Base-by-base conservation (phyloP, 345 rosid genomes). In the Pelargonium nanum region DNA sequence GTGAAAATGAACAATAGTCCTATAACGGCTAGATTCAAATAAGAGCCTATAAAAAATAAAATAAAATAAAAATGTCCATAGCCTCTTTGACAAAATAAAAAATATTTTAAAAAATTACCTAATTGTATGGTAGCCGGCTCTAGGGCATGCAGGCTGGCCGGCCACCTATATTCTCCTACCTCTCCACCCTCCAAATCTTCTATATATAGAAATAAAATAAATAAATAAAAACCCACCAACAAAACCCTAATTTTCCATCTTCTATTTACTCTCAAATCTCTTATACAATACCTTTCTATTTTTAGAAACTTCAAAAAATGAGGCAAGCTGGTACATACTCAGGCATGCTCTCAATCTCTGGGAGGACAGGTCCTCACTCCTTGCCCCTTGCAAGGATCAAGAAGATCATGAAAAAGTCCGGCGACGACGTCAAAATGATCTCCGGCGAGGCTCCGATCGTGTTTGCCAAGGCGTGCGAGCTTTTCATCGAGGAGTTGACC, bases 341-440 rank as follows among this genome's bases (percentile, higher is more conserved):
- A 15, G 82, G 82, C 9, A 56, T 82, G 24, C 54, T 80, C 0
- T 59, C 75, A 0, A 56, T 61, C 26, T 63, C 75, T 0, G 72
- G 81, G 22, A 69, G 62, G 53, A 68, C 58, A 0, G 85, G 79
- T 53, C 82, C 84, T 7, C 87, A 82, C 64, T 77, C 73, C 1
- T 26, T 85, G 74, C 91, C 87, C 0, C 58, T 85, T 53, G 87
- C 91, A 19, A 75, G 91, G 75, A 85, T 85, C 72, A 82, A 82
- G 91, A 85, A 82, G 78, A 85, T 82, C 68, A 85, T 85, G 91
- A 85, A 82, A 75, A 77, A 70, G 62, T 82, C 87, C 0, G 76
- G 85, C 0, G 80, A 82, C 12, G 79, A 75, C 22, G 84, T 82
- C 22, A 82, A 82, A 74, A 85, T 85, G 87, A 77, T 85, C 19